These are phyloP conservation scores for Alternaria tenuissima DNA, from an alignment of 2,329 filamentous ascomycete genomes.

Conservation along the genomic window DNA sequence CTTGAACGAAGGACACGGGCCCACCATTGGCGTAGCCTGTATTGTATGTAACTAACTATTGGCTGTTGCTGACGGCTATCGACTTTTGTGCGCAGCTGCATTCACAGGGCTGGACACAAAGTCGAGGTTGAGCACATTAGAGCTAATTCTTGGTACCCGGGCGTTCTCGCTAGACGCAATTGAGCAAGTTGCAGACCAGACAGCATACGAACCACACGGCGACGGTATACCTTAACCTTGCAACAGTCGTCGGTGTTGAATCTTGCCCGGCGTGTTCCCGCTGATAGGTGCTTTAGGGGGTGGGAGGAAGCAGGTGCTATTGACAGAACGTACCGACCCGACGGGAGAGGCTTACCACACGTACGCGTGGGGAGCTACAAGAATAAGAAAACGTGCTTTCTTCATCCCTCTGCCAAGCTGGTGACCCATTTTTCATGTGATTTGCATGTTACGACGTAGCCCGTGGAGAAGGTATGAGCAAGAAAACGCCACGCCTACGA, in stretches of 20 bases:
- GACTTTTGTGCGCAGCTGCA: not conserved
- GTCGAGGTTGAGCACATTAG: constrained; percentile 1
- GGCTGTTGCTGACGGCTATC: not conserved
- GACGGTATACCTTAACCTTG: not conserved
- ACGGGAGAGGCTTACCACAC: not conserved
- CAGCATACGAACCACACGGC: not conserved
- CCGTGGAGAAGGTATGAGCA: not conserved
- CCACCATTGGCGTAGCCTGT: not conserved
- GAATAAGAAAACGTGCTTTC: not conserved
- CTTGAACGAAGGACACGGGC: not conserved
- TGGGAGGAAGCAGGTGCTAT: not conserved
- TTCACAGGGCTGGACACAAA: not conserved
- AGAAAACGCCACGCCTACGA: constrained; percentile 2
- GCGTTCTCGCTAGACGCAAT: not conserved
- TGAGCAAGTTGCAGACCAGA: not conserved
- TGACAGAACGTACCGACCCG: not conserved
- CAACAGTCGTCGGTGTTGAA: not conserved
- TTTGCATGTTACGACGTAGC: not conserved
- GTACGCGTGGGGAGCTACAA: not conserved
- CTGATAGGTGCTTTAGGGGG: not conserved
- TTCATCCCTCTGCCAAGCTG: not conserved
- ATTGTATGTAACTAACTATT: not conserved
- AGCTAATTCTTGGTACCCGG: not conserved
- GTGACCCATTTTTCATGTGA: not conserved
- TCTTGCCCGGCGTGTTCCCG: not conserved